Percentiles rank a stretch among this genome's conserved stretches.
Evolutionary conservation across 148 eudicot genomes (phyloP).

Genomic region (Nyssa sinensis): DNA sequence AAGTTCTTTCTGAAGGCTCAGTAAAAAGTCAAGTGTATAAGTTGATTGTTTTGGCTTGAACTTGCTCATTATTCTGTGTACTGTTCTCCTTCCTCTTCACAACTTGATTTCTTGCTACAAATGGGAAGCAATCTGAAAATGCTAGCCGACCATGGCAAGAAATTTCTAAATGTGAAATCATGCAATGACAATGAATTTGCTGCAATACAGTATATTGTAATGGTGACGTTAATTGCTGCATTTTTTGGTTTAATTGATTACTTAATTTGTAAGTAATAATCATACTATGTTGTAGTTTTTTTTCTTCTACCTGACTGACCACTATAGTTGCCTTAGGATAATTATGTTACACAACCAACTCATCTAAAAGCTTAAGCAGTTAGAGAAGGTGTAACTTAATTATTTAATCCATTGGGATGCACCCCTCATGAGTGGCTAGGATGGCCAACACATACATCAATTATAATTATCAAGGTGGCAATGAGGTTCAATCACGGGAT

Average conservation of each 20-base stretch:
- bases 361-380: too few relatives aligned
- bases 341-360: background rate
- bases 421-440: too few relatives aligned
- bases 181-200: background rate
- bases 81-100: background rate
- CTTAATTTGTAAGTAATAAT: background rate
- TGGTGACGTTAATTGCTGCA: background rate
- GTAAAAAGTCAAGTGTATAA: background rate
- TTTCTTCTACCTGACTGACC: background rate
- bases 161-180: background rate
- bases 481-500: too few relatives aligned
- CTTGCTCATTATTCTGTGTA: background rate
- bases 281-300: background rate
- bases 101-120: background rate
- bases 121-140: background rate
- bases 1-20: background rate
- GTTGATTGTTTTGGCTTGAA: constrained; percentile 24
- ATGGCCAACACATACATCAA: too few relatives aligned
- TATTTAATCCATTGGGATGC: too few relatives aligned
- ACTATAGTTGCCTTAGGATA: background rate
- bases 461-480: too few relatives aligned
- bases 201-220: background rate
- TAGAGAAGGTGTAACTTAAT: too few relatives aligned
- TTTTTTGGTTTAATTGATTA: background rate
- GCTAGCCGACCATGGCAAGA: background rate